Evolutionary conservation across 73 alveolate genomes (phyloP), one percentile per base, ranked within the genome.

Genomic region (Uronychia binucleata): DNA sequence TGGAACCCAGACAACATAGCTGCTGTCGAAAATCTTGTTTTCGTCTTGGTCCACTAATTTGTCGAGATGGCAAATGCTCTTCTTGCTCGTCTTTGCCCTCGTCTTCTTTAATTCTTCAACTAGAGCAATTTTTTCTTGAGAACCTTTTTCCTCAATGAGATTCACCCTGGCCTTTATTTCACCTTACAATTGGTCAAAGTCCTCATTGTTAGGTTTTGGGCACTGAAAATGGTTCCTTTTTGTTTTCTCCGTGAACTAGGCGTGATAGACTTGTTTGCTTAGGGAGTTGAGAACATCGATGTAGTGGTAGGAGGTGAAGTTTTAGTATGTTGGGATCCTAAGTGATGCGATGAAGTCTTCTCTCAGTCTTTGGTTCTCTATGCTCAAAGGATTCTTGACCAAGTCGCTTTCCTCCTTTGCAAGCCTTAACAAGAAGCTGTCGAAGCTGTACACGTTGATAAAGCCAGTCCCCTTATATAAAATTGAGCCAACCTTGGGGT

Each of bases 1-100:
- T 32, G 90, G 90, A 8, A 83, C 90, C 90, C 90, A 83, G 32
- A 83, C 84, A 1, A 83, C 74, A 29, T 83, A 83, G 34, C 84
- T 60, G 34, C 84, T 60, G 30, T 83, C 90, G 29, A 58, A 83
- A 1, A 83, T 77, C 58, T 83, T 83, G 34, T 83, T 81, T 31
- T 83, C 90, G 25, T 33, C 57, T 34, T 75, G 34, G 30, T 83
- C 84, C 8, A 83, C n/a, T 46, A 46, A 46, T 11, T 19, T 11
- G 19, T 46, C 67, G n/a, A 46, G 19, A 46, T 46, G 67, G 19
- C 19, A 11, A 11, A 5, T 5, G 19, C 67, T 46, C 67, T 46
- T 46, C 67, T 46, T 46, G n/a, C 67, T 19, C 5, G 19, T 19
- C 19, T 46, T 46, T 11, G 5, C 19, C 67, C 67, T 46, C 19